Evolutionary conservation across 768 basidiomycete species (phyloP).

Genomic region (Candolleomyces aberdarensis): DNA sequence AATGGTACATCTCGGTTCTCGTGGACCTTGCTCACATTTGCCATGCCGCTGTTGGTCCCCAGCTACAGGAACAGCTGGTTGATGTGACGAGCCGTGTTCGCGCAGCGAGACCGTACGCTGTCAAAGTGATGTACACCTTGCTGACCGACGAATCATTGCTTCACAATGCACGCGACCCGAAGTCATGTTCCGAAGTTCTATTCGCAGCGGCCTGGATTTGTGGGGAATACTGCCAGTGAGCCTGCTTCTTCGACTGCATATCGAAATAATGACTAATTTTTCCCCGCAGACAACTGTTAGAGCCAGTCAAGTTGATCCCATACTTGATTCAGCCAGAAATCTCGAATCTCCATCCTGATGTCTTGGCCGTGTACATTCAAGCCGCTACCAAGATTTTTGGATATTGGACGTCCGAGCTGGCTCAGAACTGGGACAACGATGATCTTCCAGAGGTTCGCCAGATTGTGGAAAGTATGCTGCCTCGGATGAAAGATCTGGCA

Average conservation of each 20-base stretch:
- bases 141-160: constrained; percentile 77
- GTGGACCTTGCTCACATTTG: constrained; percentile 90
- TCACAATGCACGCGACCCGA: constrained; percentile 61
- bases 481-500: constrained; percentile 56
- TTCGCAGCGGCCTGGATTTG: constrained; percentile 98
- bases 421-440: constrained; percentile 75
- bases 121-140: constrained; percentile 79
- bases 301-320: constrained; percentile 70
- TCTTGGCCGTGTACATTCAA: constrained; percentile 77
- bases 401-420: constrained; percentile 73
- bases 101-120: constrained; percentile 72
- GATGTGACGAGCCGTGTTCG: constrained; percentile 84
- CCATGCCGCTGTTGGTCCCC: constrained; percentile 69
- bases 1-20: constrained; percentile 96
- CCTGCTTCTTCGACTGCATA: constrained; percentile 13
- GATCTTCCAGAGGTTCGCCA: constrained; percentile 60
- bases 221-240: constrained; percentile 90
- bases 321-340: constrained; percentile 64
- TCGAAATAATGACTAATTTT: background rate
- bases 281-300: constrained; percentile 61
- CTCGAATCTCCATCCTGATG: constrained; percentile 56
- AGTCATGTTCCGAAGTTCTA: constrained; percentile 79
- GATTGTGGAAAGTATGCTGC: constrained; percentile 59
- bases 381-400: constrained; percentile 86
- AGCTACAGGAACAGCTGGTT: constrained; percentile 81